Base-by-base conservation (phyloP, 805 yeast species). In the Wickerhamomyces tratensis region DNA sequence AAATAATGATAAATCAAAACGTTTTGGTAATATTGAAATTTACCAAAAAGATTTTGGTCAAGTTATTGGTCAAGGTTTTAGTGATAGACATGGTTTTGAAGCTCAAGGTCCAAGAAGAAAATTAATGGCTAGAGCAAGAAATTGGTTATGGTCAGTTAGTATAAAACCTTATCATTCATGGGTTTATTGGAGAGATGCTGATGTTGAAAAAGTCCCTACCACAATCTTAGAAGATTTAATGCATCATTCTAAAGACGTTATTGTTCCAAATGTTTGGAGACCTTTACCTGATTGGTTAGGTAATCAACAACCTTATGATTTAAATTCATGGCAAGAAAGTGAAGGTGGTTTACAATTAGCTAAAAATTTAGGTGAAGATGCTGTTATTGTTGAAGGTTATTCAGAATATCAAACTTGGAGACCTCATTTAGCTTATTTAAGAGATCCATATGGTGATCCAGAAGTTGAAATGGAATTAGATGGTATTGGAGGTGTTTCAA, bases 111-210 rank as follows among this genome's bases (percentile, higher is more conserved):
- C 94, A 39, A 74, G 98, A 60, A 72, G 98, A 56, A 91, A 91
- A 62, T 71, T 89, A 53, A 91, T 91, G 98, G 98, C 95, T 2
- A 72, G 89, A 44, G 97, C 97, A 6, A 74, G 98, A 62, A 91
- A 91, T 63, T 91, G 98, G 98, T 68, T 91, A 37, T 79, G 89
- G 63, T 68, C 93, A 0, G 89, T 84, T 11, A 93, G 95, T 8
- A 65, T 91, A 40, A 83, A 82, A 58, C 97, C 98, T 2, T 79
- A 91, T 59, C 98, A 91, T 61, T 82, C 95, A 7, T 88, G 89
- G 84, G 96, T 91, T 7, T 88, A 91, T 61, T 91, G 98, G 98
- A 72, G 98, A 64, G 98, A 91, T 65, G 96, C 94, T 10, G 98
- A 91, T 63, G 95, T 91, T 11, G 96, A 89, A 59, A 81, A 89